Conservation (phyloP, 305 asterid species). For the Fraxinus dipetala region DNA sequence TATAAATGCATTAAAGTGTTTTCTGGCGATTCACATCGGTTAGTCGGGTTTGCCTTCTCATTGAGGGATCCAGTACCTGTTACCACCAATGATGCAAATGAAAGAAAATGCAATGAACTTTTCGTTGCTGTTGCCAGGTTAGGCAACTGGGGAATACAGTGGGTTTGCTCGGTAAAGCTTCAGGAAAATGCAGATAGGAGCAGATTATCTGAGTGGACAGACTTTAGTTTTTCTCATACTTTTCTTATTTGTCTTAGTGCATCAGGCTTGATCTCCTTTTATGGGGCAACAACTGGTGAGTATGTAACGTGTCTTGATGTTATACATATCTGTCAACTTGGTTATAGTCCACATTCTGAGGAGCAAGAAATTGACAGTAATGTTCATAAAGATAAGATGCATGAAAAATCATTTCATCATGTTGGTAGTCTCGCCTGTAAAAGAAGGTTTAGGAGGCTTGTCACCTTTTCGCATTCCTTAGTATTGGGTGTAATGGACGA, state of each 20-base stretch:
- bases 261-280: conserved; percentile 63
- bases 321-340: conserved; percentile 35
- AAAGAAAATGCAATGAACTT: conserved; percentile 36
- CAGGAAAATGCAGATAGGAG: conserved; percentile 45
- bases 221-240: conserved; percentile 62
- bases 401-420: conserved; percentile 27
- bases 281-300: conserved; percentile 64
- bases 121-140: conserved; percentile 61
- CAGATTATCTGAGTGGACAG: conserved; percentile 64
- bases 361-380: conserved; percentile 28
- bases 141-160: conserved; percentile 72
- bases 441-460: conserved; percentile 65
- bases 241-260: conserved; percentile 74
- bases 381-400: conserved; percentile 25
- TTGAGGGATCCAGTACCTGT: conserved; percentile 30
- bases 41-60: conserved; percentile 72
- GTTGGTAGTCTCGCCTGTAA: conserved; percentile 33
- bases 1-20: conserved; percentile 72
- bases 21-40: conserved; percentile 59
- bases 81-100: conserved; percentile 30
- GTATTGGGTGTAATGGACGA: conserved; percentile 78
- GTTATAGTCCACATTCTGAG: conserved; percentile 33
- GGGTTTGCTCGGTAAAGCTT: conserved; percentile 70
- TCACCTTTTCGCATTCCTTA: conserved; percentile 56
- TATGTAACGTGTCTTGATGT: conserved; percentile 52